A percentile compares a stretch with the other conserved stretches of the same genome.
phyloP scores from a whole-genome alignment of 2,329 filamentous ascomycete genomes.

The Sarocladium kiliense region DNA sequence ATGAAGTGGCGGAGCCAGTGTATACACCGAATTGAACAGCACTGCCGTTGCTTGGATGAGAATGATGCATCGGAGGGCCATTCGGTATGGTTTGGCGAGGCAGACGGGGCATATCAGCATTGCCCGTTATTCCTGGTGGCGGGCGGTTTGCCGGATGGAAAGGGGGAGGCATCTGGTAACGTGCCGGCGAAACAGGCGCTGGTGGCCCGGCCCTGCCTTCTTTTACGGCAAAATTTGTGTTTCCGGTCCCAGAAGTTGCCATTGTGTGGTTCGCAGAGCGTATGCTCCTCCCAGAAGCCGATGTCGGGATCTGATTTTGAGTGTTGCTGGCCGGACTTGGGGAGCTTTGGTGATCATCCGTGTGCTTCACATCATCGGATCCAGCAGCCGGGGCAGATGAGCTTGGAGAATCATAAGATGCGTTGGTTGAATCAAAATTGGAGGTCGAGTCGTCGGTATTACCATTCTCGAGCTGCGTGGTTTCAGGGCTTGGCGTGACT shows the following conservation, averaged over 20 bases:
- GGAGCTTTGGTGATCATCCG: background rate
- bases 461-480: background rate
- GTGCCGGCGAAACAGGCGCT: background rate
- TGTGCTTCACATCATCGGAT: background rate
- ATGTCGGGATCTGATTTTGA: background rate
- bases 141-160: constrained; percentile 10
- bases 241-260: background rate
- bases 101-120: constrained; percentile 26
- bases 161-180: constrained; percentile 12
- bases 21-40: constrained; percentile 49
- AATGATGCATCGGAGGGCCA: constrained; percentile 39
- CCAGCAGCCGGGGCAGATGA: background rate
- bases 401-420: background rate
- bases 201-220: background rate
- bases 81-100: constrained; percentile 27
- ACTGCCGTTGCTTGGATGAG: constrained; percentile 49
- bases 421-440: background rate
- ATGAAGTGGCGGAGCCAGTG: constrained; percentile 51
- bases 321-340: background rate
- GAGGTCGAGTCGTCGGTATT: background rate
- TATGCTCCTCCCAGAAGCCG: background rate
- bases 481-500: background rate
- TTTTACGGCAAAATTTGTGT: background rate
- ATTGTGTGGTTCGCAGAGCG: background rate
- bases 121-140: constrained; percentile 19